Conservation (phyloP, 2,329 filamentous ascomycete species). For the Ambrosiella cleistominuta region DNA sequence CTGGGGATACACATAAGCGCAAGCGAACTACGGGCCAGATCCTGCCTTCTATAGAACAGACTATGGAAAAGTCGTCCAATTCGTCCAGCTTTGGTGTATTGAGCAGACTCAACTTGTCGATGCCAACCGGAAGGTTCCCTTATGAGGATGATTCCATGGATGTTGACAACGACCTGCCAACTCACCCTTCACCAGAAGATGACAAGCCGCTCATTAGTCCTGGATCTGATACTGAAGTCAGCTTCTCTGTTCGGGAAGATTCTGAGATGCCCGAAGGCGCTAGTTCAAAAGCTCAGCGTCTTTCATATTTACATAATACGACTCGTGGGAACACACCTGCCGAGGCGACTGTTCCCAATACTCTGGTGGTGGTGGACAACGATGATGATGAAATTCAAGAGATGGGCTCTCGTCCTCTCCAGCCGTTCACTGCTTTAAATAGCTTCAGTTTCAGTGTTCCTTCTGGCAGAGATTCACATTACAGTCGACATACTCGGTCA, state of each 20-base stretch:
- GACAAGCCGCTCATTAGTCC: neutral
- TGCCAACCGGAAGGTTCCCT: neutral
- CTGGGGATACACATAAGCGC: neutral
- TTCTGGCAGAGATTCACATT: neutral
- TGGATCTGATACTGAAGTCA: neutral
- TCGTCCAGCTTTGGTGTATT: neutral
- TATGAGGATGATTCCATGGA: neutral
- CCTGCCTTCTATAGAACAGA: neutral
- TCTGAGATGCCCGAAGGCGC: neutral
- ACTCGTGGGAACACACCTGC: neutral
- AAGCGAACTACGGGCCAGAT: neutral
- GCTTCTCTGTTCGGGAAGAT: neutral
- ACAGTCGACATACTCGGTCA: neutral
- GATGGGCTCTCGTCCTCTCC: neutral
- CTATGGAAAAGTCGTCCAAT: neutral
- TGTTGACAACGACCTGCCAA: neutral
- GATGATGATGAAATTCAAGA: neutral
- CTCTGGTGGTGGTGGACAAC: neutral
- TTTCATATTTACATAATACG: slow-evolving; percentile 3
- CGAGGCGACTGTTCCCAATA: neutral
- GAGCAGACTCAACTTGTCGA: neutral
- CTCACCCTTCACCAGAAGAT: neutral
- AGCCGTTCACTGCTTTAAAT: neutral
- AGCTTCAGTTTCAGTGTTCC: neutral
- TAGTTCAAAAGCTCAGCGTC: neutral